Base-by-base conservation (phyloP, 176 grass and related monocot species). In the Dactylis glomerata region DNA sequence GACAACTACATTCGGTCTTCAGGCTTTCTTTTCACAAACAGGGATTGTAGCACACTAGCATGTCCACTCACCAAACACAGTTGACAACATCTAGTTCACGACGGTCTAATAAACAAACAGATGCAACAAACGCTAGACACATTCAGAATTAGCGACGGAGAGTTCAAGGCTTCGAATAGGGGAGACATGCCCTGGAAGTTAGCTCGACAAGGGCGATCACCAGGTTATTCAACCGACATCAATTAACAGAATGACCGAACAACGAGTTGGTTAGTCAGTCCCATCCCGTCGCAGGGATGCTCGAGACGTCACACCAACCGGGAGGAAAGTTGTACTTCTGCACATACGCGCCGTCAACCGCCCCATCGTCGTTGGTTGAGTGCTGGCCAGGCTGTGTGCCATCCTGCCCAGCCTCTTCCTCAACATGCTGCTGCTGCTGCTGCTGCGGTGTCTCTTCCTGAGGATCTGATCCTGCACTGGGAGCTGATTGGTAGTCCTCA, bases 261-360 rank as follows among this genome's bases (percentile, higher is more conserved):
- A 23, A 55, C 36, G 24, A 78, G 20, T 20, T 87, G 38, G 45
- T 77, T 46, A 85, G 69, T 91, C 83, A 73, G 12, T 86, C 86
- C 89, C 89, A 93, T 42, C 91, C 94, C 71, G 78, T 88, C 1
- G 89, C 22, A 26, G 88, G 73, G 64, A 97, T 86, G n/a, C 24
- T 38, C 4, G 86, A 91, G 32, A 86, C 13, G 11, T 88, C 91
- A n/a, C 89, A 54, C 94, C 91, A 90, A n/a, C 33, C 81, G 73
- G 76, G 42, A 82, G 81, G 87, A 45, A 87, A 84, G 66, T 10
- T 63, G 83, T 72, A 84, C 58, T 90, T 87, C 8, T 10, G 33
- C 0, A 27, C 36, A 40, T 82, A 71, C 1, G 33, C 62, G 24
- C 55, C 69, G 3, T 87, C 86, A 40, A 82, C 64, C 19, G 10